Base-by-base conservation (phyloP, 2,329 filamentous ascomycete species). In the Lachnellula occidentalis region DNA sequence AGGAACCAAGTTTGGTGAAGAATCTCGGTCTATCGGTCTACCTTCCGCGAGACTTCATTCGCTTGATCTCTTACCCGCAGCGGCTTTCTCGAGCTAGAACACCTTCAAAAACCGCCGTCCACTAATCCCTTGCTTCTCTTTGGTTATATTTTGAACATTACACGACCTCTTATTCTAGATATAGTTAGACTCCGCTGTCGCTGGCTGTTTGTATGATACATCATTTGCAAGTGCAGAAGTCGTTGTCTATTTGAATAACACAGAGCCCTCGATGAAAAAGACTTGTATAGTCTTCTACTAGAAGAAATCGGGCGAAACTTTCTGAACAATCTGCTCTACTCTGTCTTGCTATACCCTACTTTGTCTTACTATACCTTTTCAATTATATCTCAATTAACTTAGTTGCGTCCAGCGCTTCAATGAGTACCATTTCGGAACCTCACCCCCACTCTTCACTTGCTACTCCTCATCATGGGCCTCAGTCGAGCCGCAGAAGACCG, bases 401-500 rank as follows among this genome's bases (percentile, higher is more conserved):
- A 31, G 24, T 34, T 48, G 34, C 31, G 21, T 12, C 21, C 12
- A 17, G 21, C 34, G 11, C 9, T 50, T 48, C 48, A 55, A 51
- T 55, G 53, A 45, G 4, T 27, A 45, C 19, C 14, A 17, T 31
- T 41, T 15, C 22, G 24, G n/a, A n/a, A 31, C 34, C 14, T n/a
- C 48, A 8, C 11, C 46, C 34, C 36, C 47, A n/a, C 37, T 21
- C 19, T 17, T 45, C 37, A 9, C 19, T 3, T 27, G 12, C 31
- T 34, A 22, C 12, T 31, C 8, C 14, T 36, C 34, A 61, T 36
- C 17, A 63, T 62, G 60, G 58, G 57, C 12, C 54, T 63, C 48
- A 54, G 56, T 9, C 60, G 60, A 34, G 61, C 60, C n/a, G 24
- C 51, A 36, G 63, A 62, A 58, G 64, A 66, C 49, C 58, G 64